Percentiles rank a stretch among this genome's conserved stretches.
phyloP scores from a whole-genome alignment of 2,329 filamentous ascomycete species.

The Fusarium sp. region DNA sequence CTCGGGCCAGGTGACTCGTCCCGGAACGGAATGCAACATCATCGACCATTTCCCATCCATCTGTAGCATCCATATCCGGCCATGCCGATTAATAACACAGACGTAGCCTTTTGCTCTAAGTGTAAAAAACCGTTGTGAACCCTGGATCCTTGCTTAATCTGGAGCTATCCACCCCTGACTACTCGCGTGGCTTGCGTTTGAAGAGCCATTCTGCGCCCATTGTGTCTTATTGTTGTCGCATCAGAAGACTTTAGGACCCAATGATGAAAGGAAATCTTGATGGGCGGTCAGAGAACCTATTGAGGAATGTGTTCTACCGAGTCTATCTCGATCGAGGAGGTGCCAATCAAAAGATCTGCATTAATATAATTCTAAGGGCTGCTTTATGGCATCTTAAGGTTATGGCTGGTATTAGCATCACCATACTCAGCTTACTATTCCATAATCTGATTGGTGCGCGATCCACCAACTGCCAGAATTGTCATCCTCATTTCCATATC shows the following conservation, averaged over 20 bases:
- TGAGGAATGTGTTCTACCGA: neutral
- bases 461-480: neutral
- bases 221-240: conserved; percentile 2
- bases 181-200: conserved; percentile 24
- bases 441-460: conserved; percentile 14
- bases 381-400: neutral
- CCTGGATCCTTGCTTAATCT: conserved; percentile 25
- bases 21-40: conserved; percentile 17
- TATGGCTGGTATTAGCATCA: neutral
- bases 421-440: neutral
- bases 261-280: neutral
- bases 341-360: conserved; percentile 3
- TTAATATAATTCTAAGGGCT: neutral
- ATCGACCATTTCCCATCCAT: conserved; percentile 12
- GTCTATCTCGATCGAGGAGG: neutral
- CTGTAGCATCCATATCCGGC: conserved; percentile 18
- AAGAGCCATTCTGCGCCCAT: neutral
- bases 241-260: neutral
- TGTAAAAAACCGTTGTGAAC: conserved; percentile 25
- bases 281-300: neutral
- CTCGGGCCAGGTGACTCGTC: conserved; percentile 27
- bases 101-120: neutral
- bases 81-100: conserved; percentile 23
- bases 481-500: conserved; percentile 19
- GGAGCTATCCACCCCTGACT: conserved; percentile 28